These are phyloP conservation scores for Protomyces lactucae-debilis DNA, from an alignment of 1,139 yeast species.

Conservation along the genomic window DNA sequence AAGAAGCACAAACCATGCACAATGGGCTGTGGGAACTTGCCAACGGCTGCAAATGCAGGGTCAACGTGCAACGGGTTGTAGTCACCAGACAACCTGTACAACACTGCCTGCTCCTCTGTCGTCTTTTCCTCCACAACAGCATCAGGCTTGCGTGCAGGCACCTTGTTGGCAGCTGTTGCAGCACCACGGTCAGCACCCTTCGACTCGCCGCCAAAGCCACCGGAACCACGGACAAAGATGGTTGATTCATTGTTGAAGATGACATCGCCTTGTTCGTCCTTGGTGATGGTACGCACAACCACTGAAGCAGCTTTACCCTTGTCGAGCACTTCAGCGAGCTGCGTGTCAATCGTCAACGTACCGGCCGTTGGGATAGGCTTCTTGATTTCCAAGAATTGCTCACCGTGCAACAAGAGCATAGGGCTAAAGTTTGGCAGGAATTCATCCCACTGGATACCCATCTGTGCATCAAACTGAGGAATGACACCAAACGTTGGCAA, in stretches of 20 bases:
- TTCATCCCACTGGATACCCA: conserved; percentile 51
- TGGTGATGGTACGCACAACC: conserved; percentile 67
- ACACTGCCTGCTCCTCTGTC: conserved; percentile 73
- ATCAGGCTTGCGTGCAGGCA: conserved; percentile 67
- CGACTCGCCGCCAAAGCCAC: conserved; percentile 47
- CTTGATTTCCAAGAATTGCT: conserved; percentile 77
- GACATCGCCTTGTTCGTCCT: conserved; percentile 66
- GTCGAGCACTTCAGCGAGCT: conserved; percentile 70
- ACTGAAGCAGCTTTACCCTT: conserved; percentile 86
- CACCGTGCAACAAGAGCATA: conserved; percentile 86
- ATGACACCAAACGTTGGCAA: conserved; percentile 89
- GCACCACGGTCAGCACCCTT: conserved; percentile 57
- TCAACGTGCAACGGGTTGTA: conserved; percentile 93
- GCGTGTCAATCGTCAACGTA: conserved; percentile 54
- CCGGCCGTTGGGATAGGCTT: conserved; percentile 75
- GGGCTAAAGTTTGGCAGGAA: conserved; percentile 81
- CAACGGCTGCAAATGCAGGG: conserved; percentile 83
- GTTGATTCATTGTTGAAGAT: conserved; percentile 80
- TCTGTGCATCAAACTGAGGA: conserved; percentile 58
- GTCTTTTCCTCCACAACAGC: conserved; percentile 58
- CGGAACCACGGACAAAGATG: conserved; percentile 77
- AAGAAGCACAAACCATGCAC: conserved; percentile 88
- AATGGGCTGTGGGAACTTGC: conserved; percentile 73
- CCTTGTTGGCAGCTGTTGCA: conserved; percentile 59
- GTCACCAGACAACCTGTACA: conserved; percentile 90